phyloP scores from a whole-genome alignment of 352 stramenopile genomes.

The Aphanomyces cochlioides region DNA sequence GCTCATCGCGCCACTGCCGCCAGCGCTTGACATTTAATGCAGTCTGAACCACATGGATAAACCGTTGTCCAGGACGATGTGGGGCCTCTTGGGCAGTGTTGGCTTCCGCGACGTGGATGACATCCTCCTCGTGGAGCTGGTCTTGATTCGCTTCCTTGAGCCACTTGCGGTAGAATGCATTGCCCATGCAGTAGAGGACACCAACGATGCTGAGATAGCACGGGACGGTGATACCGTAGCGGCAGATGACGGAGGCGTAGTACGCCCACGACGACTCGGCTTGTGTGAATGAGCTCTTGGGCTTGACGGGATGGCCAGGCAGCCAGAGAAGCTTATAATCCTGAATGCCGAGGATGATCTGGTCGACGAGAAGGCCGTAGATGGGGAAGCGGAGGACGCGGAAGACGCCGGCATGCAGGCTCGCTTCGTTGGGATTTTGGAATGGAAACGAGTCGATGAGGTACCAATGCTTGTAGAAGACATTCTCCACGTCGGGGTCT shows the following conservation, averaged over 20 bases:
- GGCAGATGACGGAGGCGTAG: slow-evolving; percentile 41
- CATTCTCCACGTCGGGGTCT: slow-evolving; percentile 64
- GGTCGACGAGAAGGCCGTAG: slow-evolving; percentile 62
- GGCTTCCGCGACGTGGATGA: neutral
- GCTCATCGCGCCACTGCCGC: slow-evolving; percentile 43
- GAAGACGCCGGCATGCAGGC: slow-evolving; percentile 65
- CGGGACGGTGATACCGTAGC: slow-evolving; percentile 67
- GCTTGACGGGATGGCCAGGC: slow-evolving; percentile 40
- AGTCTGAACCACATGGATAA: too few relatives aligned
- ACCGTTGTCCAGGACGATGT: too few relatives aligned
- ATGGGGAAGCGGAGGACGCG: slow-evolving; percentile 70
- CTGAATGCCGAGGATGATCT: slow-evolving; percentile 68
- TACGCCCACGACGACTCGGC: slow-evolving; percentile 31
- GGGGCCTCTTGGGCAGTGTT: too few relatives aligned
- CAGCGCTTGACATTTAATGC: slow-evolving; percentile 7
- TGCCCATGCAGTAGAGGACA: slow-evolving; percentile 74
- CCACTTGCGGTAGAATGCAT: slow-evolving; percentile 45
- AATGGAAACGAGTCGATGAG: slow-evolving; percentile 81
- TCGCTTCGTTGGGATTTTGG: slow-evolving; percentile 76
- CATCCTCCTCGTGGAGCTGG: neutral
- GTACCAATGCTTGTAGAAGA: slow-evolving; percentile 83
- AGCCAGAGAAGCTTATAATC: slow-evolving; percentile 77
- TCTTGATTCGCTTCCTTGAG: slow-evolving; percentile 16
- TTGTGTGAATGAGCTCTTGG: slow-evolving; percentile 33
- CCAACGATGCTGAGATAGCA: slow-evolving; percentile 62